Evolutionary conservation across 2,329 filamentous ascomycete genomes (phyloP).

Genomic region (Nannizziopsis arthrosporioides): DNA sequence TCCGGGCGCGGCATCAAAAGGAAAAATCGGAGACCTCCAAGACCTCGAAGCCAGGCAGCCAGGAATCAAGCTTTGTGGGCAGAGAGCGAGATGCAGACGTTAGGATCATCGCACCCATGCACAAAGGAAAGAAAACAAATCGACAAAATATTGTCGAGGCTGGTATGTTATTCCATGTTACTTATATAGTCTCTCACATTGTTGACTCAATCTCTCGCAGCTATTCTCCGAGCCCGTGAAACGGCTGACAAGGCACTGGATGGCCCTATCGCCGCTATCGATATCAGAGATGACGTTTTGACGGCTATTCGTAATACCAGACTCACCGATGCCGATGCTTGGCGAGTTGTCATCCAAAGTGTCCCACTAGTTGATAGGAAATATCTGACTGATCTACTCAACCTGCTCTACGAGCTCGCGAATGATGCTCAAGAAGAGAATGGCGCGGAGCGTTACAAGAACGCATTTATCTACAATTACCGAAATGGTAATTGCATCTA

Average conservation of each 20-base stretch:
- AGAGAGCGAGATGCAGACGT: constrained; percentile 57
- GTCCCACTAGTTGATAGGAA: constrained; percentile 66
- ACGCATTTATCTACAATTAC: constrained; percentile 88
- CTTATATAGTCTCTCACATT: neutral
- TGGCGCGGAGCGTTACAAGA: constrained; percentile 47
- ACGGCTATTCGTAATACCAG: constrained; percentile 62
- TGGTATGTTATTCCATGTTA: constrained; percentile 39
- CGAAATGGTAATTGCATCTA: constrained; percentile 72
- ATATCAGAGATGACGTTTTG: constrained; percentile 74
- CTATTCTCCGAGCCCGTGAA: constrained; percentile 45
- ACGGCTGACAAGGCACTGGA: constrained; percentile 60
- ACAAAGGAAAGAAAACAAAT: constrained; percentile 84
- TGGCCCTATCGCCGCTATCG: constrained; percentile 74
- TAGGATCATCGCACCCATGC: constrained; percentile 69
- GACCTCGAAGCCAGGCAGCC: constrained; percentile 27
- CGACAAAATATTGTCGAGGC: constrained; percentile 76
- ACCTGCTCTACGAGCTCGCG: constrained; percentile 56
- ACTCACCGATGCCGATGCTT: constrained; percentile 69
- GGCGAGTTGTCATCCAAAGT: constrained; percentile 68
- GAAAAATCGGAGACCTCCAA: constrained; percentile 38
- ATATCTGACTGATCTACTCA: constrained; percentile 72
- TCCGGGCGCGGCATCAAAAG: constrained; percentile 63
- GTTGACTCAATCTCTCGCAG: constrained; percentile 22
- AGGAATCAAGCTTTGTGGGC: constrained; percentile 25
- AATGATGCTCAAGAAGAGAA: constrained; percentile 30